A percentile compares a stretch with the other conserved stretches of the same genome.
Evolutionary conservation across 805 yeast genomes (phyloP).

Genomic region (Metschnikowia orientalis): DNA sequence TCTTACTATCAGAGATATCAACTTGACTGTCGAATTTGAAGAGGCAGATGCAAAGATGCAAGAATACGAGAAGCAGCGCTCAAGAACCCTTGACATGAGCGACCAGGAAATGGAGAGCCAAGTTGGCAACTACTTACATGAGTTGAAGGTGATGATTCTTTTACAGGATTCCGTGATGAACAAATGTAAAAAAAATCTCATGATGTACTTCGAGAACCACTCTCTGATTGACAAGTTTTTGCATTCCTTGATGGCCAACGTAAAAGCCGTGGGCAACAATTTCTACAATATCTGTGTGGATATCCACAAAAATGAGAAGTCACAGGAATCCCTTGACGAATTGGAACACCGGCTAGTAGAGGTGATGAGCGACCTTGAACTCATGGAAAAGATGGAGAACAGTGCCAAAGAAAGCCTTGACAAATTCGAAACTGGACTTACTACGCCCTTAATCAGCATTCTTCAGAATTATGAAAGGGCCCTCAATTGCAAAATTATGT

Average conservation of each 20-base stretch:
- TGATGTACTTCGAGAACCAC: conserved; percentile 1
- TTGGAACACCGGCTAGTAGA: conserved; percentile 1
- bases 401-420: background rate
- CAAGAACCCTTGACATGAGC: background rate
- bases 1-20: conserved; percentile 1
- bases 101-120: background rate
- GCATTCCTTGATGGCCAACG: conserved; percentile 2
- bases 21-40: conserved; percentile 1
- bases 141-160: conserved; percentile 2
- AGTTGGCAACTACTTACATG: conserved; percentile 3
- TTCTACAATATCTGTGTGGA: conserved; percentile 4
- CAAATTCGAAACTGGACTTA: background rate
- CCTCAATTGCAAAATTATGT: conserved; percentile 3
- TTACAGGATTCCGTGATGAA: conserved; percentile 3
- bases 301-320: conserved; percentile 1
- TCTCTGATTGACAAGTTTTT: conserved; percentile 1
- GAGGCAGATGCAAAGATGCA: conserved; percentile 1
- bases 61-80: conserved; percentile 2
- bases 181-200: conserved; percentile 1
- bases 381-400: conserved; percentile 2
- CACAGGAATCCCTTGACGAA: background rate
- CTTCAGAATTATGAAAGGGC: conserved; percentile 2
- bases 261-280: background rate
- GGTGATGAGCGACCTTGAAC: background rate
- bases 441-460: background rate